A percentile compares a stretch with the other conserved stretches of the same genome.
phyloP scores from a whole-genome alignment of 106 monocot genomes.

The Allium cepa region DNA sequence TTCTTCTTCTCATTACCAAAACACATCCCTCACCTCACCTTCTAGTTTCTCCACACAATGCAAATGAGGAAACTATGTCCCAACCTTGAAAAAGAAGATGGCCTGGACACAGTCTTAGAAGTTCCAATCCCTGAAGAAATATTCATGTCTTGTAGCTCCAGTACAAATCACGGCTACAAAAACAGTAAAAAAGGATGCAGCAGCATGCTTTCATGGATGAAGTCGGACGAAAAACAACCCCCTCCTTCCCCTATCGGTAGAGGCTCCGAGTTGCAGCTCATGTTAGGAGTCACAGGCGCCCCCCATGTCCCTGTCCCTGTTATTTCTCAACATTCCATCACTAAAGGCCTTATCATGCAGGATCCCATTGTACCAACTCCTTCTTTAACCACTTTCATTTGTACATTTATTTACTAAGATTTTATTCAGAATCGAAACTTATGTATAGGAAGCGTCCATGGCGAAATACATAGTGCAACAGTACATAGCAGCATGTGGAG shows the following conservation, averaged over 20 bases:
- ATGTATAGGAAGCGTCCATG: too few relatives aligned
- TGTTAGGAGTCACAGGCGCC: conserved; percentile 74
- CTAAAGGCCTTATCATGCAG: conserved; percentile 23
- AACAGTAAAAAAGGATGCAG: conserved; percentile 20
- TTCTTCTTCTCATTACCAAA: too few relatives aligned
- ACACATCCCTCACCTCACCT: background rate
- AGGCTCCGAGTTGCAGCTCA: conserved; percentile 67
- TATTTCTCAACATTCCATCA: conserved; percentile 8
- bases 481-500: too few relatives aligned
- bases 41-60: background rate
- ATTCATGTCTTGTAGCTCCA: conserved; percentile 18
- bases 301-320: conserved; percentile 69
- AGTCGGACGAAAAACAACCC: conserved; percentile 5
- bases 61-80: conserved; percentile 73
- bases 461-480: too few relatives aligned
- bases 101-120: conserved; percentile 45
- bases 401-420: too few relatives aligned
- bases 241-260: background rate
- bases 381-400: too few relatives aligned
- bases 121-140: conserved; percentile 54
- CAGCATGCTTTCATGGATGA: conserved; percentile 37
- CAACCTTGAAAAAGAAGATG: conserved; percentile 53
- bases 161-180: background rate
- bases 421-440: too few relatives aligned
- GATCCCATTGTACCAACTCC: conserved; percentile 74